Base-by-base conservation (phyloP, 73 alveolate genomes). In the Durusdinium trenchii region DNA sequence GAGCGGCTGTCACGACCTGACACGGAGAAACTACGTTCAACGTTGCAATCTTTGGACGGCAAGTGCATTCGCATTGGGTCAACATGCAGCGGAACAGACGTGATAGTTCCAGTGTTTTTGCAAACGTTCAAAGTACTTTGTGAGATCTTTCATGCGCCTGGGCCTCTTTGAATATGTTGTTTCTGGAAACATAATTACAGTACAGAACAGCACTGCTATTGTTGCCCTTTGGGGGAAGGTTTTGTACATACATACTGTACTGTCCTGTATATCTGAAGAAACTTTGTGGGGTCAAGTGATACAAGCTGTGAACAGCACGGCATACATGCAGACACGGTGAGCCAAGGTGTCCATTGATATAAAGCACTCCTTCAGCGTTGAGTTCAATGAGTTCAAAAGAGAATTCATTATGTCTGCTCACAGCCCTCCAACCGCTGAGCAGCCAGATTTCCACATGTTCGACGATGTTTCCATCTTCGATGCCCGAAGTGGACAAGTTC, bases 161-260 rank as follows among this genome's bases (percentile, higher is more conserved):
- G 81, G 45, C 2, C 3, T 4, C 16, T n/a, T n/a, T n/a, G n/a
- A n/a, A n/a, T n/a, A n/a, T n/a, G n/a, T n/a, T n/a, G n/a, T n/a
- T n/a, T n/a, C n/a, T n/a, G n/a, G n/a, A n/a, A n/a, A n/a, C n/a
- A n/a, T n/a, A n/a, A n/a, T n/a, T 73, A 73, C 85, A 73, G 85
- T 73, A 73, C 84, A 26, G 84, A 36, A 73, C 85, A 38, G 51
- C 35, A 73, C 83, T n/a, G n/a, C n/a, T n/a, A n/a, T n/a, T n/a
- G n/a, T n/a, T n/a, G n/a, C n/a, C n/a, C n/a, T n/a, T n/a, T n/a
- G n/a, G n/a, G n/a, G n/a, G n/a, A n/a, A n/a, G n/a, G n/a, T n/a
- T n/a, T n/a, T n/a, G n/a, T n/a, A n/a, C n/a, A n/a, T n/a, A n/a
- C n/a, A n/a, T n/a, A n/a, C n/a, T n/a, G n/a, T n/a, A n/a, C n/a